Evolutionary conservation across 176 grass and related monocot species (phyloP).

Genomic region (Oryza punctata): DNA sequence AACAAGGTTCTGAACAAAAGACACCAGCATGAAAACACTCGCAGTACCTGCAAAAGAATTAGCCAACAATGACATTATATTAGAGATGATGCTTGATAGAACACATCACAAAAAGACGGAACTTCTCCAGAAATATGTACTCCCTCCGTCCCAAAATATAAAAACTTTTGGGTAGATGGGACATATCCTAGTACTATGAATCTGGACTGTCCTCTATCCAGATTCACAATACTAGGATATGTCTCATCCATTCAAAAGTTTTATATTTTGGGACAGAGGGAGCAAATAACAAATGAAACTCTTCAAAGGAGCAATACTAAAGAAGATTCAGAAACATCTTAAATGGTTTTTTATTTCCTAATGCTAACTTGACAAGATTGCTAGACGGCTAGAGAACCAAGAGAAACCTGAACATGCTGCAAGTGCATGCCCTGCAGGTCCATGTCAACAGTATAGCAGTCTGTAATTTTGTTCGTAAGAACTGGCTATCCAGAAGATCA

Average conservation of each 20-base stretch:
- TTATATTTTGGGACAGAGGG: too few relatives aligned
- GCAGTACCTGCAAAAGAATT: slow-evolving; percentile 74
- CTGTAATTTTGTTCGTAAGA: background rate
- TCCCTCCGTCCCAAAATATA: too few relatives aligned
- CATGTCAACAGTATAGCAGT: background rate
- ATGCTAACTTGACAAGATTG: background rate
- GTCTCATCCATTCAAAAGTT: too few relatives aligned
- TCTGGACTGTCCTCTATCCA: too few relatives aligned
- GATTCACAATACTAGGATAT: too few relatives aligned
- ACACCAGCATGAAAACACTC: slow-evolving; percentile 99
- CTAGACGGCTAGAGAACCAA: background rate
- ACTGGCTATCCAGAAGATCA: background rate
- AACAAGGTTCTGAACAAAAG: slow-evolving; percentile 95
- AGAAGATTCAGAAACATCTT: background rate
- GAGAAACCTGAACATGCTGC: background rate
- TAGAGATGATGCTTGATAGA: background rate
- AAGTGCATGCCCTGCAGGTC: background rate
- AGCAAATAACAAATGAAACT: slow-evolving; percentile 29
- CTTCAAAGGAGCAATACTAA: slow-evolving; percentile 4
- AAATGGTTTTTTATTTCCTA: background rate
- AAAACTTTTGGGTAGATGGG: too few relatives aligned
- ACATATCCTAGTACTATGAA: too few relatives aligned
- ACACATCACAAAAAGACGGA: slow-evolving; percentile 15
- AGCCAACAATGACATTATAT: background rate
- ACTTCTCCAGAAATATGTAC: slow-evolving; percentile 2